Evolutionary conservation across 371 early-diverging fungal species (phyloP).

Genomic region (Entomophthora muscae): DNA sequence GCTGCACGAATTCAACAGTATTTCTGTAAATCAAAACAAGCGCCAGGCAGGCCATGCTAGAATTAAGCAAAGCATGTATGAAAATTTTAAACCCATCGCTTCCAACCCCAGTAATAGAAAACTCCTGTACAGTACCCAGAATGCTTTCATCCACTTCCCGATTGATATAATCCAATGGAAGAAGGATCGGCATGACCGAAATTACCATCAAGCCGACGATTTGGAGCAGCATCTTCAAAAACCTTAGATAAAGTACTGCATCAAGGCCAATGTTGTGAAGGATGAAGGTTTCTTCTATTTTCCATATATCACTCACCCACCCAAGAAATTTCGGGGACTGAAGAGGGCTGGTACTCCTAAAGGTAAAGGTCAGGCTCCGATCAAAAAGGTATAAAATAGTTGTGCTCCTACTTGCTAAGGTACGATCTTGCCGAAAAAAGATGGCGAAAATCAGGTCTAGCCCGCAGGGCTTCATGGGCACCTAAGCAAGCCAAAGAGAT

Average conservation of each 20-base stretch:
- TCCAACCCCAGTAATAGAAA: slow-evolving; percentile 25
- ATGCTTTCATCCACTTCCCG: slow-evolving; percentile 1
- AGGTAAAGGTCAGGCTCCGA: too few species aligned
- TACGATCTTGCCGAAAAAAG: slow-evolving; percentile 7
- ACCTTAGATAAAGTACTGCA: slow-evolving; percentile 45
- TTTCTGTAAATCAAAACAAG: slow-evolving; percentile 28
- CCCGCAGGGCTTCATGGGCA: slow-evolving; percentile 1
- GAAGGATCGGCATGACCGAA: slow-evolving; percentile 23
- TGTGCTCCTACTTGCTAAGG: background rate
- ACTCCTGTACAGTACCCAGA: slow-evolving; percentile 13
- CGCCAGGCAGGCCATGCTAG: slow-evolving; percentile 19
- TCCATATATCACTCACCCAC: background rate
- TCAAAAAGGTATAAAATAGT: too few species aligned
- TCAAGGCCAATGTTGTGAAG: slow-evolving; percentile 30
- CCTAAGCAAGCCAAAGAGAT: slow-evolving; percentile 3
- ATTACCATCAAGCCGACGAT: slow-evolving; percentile 25
- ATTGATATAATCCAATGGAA: slow-evolving; percentile 27
- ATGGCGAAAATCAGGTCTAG: slow-evolving; percentile 5
- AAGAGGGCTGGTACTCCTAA: slow-evolving; percentile 1
- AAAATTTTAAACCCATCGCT: slow-evolving; percentile 16
- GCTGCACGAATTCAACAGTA: slow-evolving; percentile 22
- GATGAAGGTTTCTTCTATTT: slow-evolving; percentile 3
- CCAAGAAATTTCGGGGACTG: slow-evolving; percentile 1
- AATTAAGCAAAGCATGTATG: slow-evolving; percentile 23
- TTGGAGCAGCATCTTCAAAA: slow-evolving; percentile 39